Conservation (phyloP, 1,139 yeast genomes). For the Blastobotrys arbuscula region DNA sequence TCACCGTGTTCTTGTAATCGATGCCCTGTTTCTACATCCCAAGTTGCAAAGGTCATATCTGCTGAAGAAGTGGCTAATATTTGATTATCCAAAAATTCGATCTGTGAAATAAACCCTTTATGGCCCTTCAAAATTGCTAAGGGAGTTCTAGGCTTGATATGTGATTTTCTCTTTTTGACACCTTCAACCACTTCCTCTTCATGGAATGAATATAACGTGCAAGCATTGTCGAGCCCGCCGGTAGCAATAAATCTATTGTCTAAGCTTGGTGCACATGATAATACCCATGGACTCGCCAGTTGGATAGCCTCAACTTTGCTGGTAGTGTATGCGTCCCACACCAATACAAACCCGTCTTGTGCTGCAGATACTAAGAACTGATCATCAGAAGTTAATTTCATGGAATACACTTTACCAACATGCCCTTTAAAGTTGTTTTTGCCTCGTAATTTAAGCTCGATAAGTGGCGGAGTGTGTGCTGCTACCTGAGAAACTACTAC, state of each 20-base stretch:
- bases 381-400: slow-evolving; percentile 65
- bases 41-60: slow-evolving; percentile 71
- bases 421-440: slow-evolving; percentile 56
- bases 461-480: slow-evolving; percentile 18
- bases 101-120: slow-evolving; percentile 72
- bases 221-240: slow-evolving; percentile 77
- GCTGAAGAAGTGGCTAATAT: slow-evolving; percentile 72
- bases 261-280: slow-evolving; percentile 69
- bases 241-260: slow-evolving; percentile 61
- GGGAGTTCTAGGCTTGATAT: slow-evolving; percentile 35
- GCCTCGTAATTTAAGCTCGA: slow-evolving; percentile 14
- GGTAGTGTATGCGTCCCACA: slow-evolving; percentile 80
- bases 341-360: slow-evolving; percentile 78
- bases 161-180: slow-evolving; percentile 6
- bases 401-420: slow-evolving; percentile 62
- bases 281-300: slow-evolving; percentile 62
- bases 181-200: slow-evolving; percentile 6
- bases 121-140: slow-evolving; percentile 65
- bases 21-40: slow-evolving; percentile 69
- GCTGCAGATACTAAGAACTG: slow-evolving; percentile 61
- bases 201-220: slow-evolving; percentile 59
- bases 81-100: slow-evolving; percentile 55
- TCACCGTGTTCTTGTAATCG: slow-evolving; percentile 56
- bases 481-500: slow-evolving; percentile 19
- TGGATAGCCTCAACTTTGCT: slow-evolving; percentile 62